Conservation (phyloP, 192 early-diverging fungal species). For the Allomyces macrogynus region DNA sequence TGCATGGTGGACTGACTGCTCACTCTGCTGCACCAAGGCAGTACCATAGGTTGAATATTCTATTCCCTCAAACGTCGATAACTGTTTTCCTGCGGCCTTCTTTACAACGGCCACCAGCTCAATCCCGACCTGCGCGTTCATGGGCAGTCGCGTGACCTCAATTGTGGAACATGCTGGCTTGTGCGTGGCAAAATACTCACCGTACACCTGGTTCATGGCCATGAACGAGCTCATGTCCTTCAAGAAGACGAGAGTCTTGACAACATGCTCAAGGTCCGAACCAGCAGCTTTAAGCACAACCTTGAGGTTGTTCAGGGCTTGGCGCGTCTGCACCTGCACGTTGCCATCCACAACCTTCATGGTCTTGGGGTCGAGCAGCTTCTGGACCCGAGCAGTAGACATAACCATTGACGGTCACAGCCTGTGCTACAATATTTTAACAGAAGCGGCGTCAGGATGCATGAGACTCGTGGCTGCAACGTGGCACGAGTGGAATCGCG, state of each 20-base stretch:
- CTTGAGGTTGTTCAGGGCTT: conserved; percentile 61
- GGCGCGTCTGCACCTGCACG: conserved; percentile 10
- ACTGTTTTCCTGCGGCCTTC: not conserved
- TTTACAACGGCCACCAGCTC: conserved; percentile 63
- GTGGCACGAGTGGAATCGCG: not conserved
- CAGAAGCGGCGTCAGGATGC: not conserved
- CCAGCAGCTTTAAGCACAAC: conserved; percentile 65
- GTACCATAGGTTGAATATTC: too few species aligned
- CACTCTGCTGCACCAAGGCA: too few species aligned
- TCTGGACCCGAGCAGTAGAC: conserved; percentile 6
- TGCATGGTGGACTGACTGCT: too few species aligned
- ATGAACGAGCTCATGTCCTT: conserved; percentile 80
- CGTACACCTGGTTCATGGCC: conserved; percentile 77
- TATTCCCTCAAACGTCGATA: too few species aligned
- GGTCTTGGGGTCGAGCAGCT: conserved; percentile 3
- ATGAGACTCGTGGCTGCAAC: too few species aligned
- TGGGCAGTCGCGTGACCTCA: conserved; percentile 77
- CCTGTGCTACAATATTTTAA: not conserved
- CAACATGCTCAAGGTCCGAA: conserved; percentile 59
- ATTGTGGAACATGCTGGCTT: conserved; percentile 58
- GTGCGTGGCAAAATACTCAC: conserved; percentile 31
- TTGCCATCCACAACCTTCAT: conserved; percentile 2
- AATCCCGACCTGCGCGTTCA: conserved; percentile 79
- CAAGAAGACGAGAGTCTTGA: conserved; percentile 93
- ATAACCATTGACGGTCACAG: conserved; percentile 4